A percentile compares a stretch with the other conserved stretches of the same genome.
These are phyloP conservation scores for Phytopythium oedochilum DNA, from an alignment of 352 stramenopile genomes.

Conservation along the genomic window DNA sequence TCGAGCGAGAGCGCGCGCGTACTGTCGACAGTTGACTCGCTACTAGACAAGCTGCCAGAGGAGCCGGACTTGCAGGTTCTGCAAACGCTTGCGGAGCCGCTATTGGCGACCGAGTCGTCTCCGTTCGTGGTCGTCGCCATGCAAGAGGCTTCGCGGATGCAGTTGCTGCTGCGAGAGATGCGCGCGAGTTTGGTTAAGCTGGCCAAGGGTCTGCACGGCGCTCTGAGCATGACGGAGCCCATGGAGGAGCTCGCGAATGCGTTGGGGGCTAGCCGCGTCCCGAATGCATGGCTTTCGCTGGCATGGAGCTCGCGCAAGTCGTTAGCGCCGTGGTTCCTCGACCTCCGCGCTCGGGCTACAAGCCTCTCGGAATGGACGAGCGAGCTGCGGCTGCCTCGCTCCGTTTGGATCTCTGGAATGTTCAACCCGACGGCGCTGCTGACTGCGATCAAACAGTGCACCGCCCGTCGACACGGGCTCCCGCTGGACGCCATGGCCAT, in stretches of 20 bases:
- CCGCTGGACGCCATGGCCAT: conserved; percentile 92
- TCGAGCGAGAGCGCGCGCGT: conserved; percentile 26
- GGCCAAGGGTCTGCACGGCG: conserved; percentile 77
- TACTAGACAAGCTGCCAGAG: conserved; percentile 52
- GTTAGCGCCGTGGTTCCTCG: conserved; percentile 70
- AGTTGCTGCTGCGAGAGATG: conserved; percentile 58
- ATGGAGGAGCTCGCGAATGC: conserved; percentile 69
- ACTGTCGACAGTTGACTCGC: conserved; percentile 44
- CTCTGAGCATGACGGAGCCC: conserved; percentile 83
- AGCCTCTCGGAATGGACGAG: conserved; percentile 51
- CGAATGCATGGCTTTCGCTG: not conserved
- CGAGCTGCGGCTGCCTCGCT: conserved; percentile 69
- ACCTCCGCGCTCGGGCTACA: conserved; percentile 65
- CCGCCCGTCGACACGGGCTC: conserved; percentile 76
- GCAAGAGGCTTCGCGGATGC: conserved; percentile 78
- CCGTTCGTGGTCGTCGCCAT: conserved; percentile 84
- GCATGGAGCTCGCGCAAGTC: conserved; percentile 84
- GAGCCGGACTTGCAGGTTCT: conserved; percentile 57
- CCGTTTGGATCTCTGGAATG: conserved; percentile 76
- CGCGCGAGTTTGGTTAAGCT: conserved; percentile 58
- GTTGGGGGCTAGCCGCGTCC: not conserved
- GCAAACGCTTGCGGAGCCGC: conserved; percentile 41
- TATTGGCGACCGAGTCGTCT: conserved; percentile 57
- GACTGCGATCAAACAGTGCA: conserved; percentile 84
- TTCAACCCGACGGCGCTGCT: conserved; percentile 85